Base-by-base conservation (phyloP, 2,329 filamentous ascomycete species). In the Rosellinia necatrix region DNA sequence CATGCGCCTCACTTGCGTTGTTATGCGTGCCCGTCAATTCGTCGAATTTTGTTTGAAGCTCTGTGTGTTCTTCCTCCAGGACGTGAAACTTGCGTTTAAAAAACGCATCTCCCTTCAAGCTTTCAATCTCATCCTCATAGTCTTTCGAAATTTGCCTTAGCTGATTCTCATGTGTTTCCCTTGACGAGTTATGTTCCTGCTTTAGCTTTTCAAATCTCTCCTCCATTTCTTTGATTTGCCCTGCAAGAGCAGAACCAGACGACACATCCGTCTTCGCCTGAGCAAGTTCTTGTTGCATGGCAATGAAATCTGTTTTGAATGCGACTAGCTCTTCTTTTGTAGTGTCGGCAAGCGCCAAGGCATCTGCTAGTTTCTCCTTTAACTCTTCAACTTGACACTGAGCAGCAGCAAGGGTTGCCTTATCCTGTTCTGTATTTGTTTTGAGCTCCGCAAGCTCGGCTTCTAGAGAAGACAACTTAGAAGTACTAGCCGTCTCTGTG, bases 61-160 rank as follows among this genome's bases (percentile, higher is more conserved):
- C 81, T 9, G 75, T 75, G 68, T 87, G 80, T 68, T 85, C 79
- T 4, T 69, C 70, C 66, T 86, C 82, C 5, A 88, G 76, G 32
- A 83, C 81, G 56, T 85, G 78, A 58, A 82, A 87, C 70, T 86
- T 83, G 61, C 81, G 80, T 73, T 85, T 86, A 72, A 85, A 85
- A 68, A 82, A 82, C 12, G 84, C 83, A 59, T 87, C 83, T 19
- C 83, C 84, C 53, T 81, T 79, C 13, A 87, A 78, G 54, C 80
- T 81, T 65, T 87, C 84, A 50, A 88, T 86, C 68, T 87, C 84
- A n/a, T 79, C 77, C 67, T 87, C 81, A 61, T 85, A 86, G 62
- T 87, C 84, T 60, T 81, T 75, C 1, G 83, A 83, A 51, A 87
- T 70, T 58, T 78, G 79, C 68, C 81, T 76, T 62, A 88, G 76